Conservation (phyloP, 2,329 filamentous ascomycete species). For the Aspergillus neoniger region DNA sequence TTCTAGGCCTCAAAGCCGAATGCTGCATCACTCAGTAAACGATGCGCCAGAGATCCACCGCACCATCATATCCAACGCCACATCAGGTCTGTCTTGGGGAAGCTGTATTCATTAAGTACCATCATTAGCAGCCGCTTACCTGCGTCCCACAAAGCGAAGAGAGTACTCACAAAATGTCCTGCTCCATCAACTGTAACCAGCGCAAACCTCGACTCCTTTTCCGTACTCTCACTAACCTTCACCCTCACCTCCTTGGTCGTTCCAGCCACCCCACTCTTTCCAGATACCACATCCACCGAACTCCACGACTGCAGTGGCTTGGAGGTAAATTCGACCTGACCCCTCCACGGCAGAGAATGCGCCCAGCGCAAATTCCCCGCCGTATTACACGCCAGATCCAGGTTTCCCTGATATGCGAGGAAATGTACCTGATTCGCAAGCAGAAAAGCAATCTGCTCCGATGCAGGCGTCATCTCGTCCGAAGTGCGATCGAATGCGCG, state of each 20-base stretch:
- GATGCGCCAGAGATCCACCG: slow-evolving; percentile 47
- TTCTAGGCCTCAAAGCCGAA: no score
- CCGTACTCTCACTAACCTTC: not conserved
- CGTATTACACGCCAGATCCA: slow-evolving; percentile 31
- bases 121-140: not conserved
- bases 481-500: slow-evolving; percentile 17
- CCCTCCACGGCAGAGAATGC: slow-evolving; percentile 26
- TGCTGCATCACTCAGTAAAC: slow-evolving; percentile 18
- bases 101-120: slow-evolving; percentile 5
- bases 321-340: slow-evolving; percentile 25
- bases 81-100: slow-evolving; percentile 16
- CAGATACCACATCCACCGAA: slow-evolving; percentile 7
- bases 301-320: slow-evolving; percentile 22
- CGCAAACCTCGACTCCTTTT: slow-evolving; percentile 12
- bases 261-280: slow-evolving; percentile 9
- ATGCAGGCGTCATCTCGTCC: slow-evolving; percentile 17
- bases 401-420: slow-evolving; percentile 28
- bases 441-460: slow-evolving; percentile 1
- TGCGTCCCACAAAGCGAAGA: not conserved
- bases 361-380: slow-evolving; percentile 29
- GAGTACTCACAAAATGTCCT: slow-evolving; percentile 18
- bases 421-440: slow-evolving; percentile 22
- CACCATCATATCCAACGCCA: slow-evolving; percentile 19
- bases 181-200: slow-evolving; percentile 19
- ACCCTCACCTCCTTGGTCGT: slow-evolving; percentile 13